phyloP scores from a whole-genome alignment of 2,329 filamentous ascomycete genomes.

The Mycosphaerella sp. region DNA sequence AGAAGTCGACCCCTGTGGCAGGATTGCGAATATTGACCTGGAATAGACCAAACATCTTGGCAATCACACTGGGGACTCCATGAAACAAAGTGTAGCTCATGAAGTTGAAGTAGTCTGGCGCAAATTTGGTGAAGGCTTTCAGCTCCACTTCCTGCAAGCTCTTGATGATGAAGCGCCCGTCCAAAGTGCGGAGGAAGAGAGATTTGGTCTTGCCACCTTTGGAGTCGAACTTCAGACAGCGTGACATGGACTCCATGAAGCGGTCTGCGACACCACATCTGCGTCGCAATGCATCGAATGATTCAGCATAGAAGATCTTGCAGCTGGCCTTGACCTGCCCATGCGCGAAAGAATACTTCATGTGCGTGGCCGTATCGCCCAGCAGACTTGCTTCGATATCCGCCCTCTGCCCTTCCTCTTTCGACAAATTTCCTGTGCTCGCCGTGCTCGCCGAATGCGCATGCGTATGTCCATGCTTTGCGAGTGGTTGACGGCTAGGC shows the following conservation, averaged over 20 bases:
- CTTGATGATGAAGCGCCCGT: conserved; percentile 90
- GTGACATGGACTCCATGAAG: conserved; percentile 88
- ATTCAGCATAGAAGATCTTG: conserved; percentile 98
- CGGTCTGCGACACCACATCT: conserved; percentile 92
- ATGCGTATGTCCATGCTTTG: conserved; percentile 26
- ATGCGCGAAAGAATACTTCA: conserved; percentile 93
- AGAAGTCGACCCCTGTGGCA: conserved; percentile 82
- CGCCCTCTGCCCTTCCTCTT: conserved; percentile 56
- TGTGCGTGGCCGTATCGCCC: conserved; percentile 78
- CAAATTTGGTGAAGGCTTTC: conserved; percentile 88
- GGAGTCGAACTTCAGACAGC: conserved; percentile 96
- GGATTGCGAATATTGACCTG: conserved; percentile 97
- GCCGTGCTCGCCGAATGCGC: conserved; percentile 23
- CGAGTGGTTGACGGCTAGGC: conserved; percentile 21
- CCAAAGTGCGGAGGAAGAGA: conserved; percentile 91
- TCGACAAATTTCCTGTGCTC: conserved; percentile 23
- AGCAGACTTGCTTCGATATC: conserved; percentile 75
- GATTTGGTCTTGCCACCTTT: conserved; percentile 98
- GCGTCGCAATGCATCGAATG: conserved; percentile 87
- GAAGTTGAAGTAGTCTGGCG: conserved; percentile 93
- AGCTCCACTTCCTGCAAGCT: conserved; percentile 87
- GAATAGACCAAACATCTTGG: conserved; percentile 98
- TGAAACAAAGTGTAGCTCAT: conserved; percentile 96
- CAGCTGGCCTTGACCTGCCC: conserved; percentile 92
- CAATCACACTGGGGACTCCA: conserved; percentile 85